Base-by-base conservation (phyloP, 495 filamentous ascomycete species). In the Apodospora peruviana region DNA sequence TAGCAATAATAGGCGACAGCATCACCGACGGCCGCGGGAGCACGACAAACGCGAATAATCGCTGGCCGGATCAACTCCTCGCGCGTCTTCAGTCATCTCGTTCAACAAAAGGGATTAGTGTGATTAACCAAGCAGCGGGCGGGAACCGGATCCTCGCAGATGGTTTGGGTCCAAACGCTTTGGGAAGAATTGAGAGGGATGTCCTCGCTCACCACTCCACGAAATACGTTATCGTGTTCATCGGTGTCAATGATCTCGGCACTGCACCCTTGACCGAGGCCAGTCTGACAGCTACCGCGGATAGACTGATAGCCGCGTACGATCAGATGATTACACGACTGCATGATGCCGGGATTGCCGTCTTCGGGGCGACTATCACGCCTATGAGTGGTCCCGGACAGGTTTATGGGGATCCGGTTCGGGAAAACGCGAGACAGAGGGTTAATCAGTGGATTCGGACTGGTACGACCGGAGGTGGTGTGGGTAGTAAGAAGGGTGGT, bases 191-290 rank as follows among this genome's bases (percentile, higher is more conserved):
- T 38, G 79, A 82, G 47, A 66, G 83, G 10, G 84, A 87, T 49
- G 71, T 82, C 0, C 61, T 86, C 11, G 63, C 77, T 0, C 79
- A 79, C 12, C 61, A 72, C 0, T 68, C 68, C 11, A 70, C 83
- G 10, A 55, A 61, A 50, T 83, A 78, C 54, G 74, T 67, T 17
- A 66, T 86, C 49, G 62, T 86, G 20, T 85, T 82, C 62, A 74
- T 80, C 55, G 84, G 84, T 19, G 79, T 87, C 17, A 87, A 87
- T 61, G 84, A 86, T 58, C 39, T 74, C 47, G 83, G 84, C 22
- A 71, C 67, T 4, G 78, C 75, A 0, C 55, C 57, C 2, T 32
- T 71, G 0, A 68, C 73, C 29, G 21, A 50, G 0, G 51, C 50
- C 0, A 55, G 62, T 9, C 79, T 83, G 44, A 49, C 43, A 2